These are phyloP conservation scores for Fusarium devonianum DNA, from an alignment of 2,329 filamentous ascomycete genomes.

Conservation along the genomic window DNA sequence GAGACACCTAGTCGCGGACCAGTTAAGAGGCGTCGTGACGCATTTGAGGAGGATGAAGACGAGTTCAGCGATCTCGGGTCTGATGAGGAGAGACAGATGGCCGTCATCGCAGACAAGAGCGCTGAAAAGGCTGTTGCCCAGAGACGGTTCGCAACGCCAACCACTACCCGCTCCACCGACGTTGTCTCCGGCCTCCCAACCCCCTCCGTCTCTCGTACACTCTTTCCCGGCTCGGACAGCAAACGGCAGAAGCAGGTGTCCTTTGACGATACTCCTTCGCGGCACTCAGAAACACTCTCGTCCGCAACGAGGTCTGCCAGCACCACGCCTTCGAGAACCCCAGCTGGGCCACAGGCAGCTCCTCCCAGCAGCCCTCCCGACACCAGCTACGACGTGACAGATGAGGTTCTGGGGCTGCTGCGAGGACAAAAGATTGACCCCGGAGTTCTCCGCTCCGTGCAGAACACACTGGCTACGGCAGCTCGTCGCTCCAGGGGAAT, in stretches of 20 bases:
- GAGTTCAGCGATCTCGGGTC: slow-evolving; percentile 47
- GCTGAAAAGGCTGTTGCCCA: slow-evolving; percentile 37
- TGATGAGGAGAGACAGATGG: slow-evolving; percentile 51
- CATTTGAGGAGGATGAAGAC: slow-evolving; percentile 40
- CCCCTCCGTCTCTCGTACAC: slow-evolving; percentile 47
- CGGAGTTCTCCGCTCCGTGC: slow-evolving; percentile 49
- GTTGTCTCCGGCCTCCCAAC: slow-evolving; percentile 42
- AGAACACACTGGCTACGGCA: slow-evolving; percentile 59
- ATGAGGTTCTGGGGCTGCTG: slow-evolving; percentile 60
- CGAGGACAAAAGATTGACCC: slow-evolving; percentile 51
- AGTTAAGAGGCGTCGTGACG: slow-evolving; percentile 44
- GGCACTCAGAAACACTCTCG: slow-evolving; percentile 5
- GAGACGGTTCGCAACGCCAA: slow-evolving; percentile 39
- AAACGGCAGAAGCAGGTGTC: slow-evolving; percentile 47
- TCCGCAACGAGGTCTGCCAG: slow-evolving; percentile 21
- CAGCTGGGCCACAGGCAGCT: slow-evolving; percentile 3
- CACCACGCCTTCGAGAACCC: slow-evolving; percentile 21
- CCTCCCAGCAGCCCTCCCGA: slow-evolving; percentile 28
- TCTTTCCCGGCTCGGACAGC: slow-evolving; percentile 44
- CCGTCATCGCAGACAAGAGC: slow-evolving; percentile 47
- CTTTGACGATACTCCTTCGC: slow-evolving; percentile 38
- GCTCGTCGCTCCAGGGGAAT: slow-evolving; percentile 67
- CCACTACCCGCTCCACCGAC: slow-evolving; percentile 35
- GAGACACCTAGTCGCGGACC: slow-evolving; percentile 32
- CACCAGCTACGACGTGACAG: slow-evolving; percentile 47